These are phyloP conservation scores for Leccinum rimulosum DNA, from an alignment of 768 basidiomycete genomes.

Conservation along the genomic window DNA sequence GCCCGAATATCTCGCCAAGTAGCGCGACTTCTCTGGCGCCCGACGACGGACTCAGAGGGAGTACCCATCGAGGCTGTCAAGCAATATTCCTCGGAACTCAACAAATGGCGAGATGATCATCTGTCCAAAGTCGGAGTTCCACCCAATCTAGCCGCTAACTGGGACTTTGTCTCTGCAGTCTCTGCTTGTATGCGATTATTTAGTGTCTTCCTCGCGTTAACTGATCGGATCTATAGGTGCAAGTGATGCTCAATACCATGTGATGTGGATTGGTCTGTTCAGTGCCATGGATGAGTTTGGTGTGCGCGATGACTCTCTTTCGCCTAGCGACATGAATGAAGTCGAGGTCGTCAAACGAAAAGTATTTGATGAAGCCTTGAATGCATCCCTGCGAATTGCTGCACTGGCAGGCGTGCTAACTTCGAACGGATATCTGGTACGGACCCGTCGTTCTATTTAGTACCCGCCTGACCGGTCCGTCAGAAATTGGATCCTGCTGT, in stretches of 20 bases:
- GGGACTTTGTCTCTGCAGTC: conserved; percentile 87
- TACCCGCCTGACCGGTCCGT: conserved; percentile 5
- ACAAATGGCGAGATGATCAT: conserved; percentile 74
- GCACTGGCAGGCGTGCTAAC: conserved; percentile 86
- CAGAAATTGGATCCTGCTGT: conserved; percentile 84
- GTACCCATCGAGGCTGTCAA: conserved; percentile 66
- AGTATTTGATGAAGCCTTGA: conserved; percentile 77
- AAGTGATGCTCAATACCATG: conserved; percentile 87
- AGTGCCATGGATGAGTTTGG: conserved; percentile 84
- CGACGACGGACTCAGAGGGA: conserved; percentile 72
- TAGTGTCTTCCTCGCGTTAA: neutral
- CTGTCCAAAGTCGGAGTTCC: conserved; percentile 83
- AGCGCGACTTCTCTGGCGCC: conserved; percentile 78
- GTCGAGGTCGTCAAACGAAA: conserved; percentile 66
- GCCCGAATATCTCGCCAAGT: conserved; percentile 81
- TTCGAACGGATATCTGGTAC: conserved; percentile 82
- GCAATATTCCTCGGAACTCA: conserved; percentile 53
- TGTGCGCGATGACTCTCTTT: conserved; percentile 54
- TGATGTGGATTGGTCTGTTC: conserved; percentile 86
- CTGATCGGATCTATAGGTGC: conserved; percentile 45
- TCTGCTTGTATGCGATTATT: conserved; percentile 48
- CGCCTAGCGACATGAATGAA: conserved; percentile 46
- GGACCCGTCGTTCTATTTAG: conserved; percentile 17
- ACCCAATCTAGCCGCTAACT: conserved; percentile 74
- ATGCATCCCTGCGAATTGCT: conserved; percentile 83